Evolutionary conservation across 257 asterid genomes (phyloP).

Genomic region (Solanum bulbocastanum): DNA sequence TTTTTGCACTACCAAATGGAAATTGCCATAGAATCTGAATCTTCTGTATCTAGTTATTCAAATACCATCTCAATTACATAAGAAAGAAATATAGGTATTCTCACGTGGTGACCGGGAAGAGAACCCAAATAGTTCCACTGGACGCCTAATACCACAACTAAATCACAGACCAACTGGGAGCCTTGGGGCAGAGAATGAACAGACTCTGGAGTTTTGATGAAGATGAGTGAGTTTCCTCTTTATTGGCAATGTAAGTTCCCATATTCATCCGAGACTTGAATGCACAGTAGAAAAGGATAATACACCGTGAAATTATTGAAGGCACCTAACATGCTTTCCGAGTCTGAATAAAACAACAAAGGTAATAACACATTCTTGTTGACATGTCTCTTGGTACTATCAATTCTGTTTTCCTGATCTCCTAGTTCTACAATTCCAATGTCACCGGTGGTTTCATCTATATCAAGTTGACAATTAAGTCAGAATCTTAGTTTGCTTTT

Average conservation of each 20-base stretch:
- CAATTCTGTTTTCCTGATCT: neutral
- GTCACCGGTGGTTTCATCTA: neutral
- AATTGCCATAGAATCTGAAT: neutral
- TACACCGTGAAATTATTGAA: neutral
- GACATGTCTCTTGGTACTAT: neutral
- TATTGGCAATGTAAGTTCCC: neutral
- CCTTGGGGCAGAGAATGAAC: neutral
- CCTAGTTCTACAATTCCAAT: neutral
- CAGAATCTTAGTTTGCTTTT: neutral
- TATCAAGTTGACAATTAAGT: neutral
- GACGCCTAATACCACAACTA: neutral
- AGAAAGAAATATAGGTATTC: neutral
- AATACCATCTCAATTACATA: neutral
- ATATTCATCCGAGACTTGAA: neutral
- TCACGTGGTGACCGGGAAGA: neutral
- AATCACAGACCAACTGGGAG: neutral
- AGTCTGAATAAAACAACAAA: neutral
- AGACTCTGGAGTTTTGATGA: neutral
- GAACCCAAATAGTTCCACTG: neutral
- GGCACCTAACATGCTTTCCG: neutral
- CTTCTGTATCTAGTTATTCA: neutral
- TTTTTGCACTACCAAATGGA: neutral
- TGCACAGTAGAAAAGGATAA: neutral
- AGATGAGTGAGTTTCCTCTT: neutral
- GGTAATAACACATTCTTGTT: neutral